Conservation (phyloP, 805 yeast genomes). For the Wilhelminamyces savonicus region DNA sequence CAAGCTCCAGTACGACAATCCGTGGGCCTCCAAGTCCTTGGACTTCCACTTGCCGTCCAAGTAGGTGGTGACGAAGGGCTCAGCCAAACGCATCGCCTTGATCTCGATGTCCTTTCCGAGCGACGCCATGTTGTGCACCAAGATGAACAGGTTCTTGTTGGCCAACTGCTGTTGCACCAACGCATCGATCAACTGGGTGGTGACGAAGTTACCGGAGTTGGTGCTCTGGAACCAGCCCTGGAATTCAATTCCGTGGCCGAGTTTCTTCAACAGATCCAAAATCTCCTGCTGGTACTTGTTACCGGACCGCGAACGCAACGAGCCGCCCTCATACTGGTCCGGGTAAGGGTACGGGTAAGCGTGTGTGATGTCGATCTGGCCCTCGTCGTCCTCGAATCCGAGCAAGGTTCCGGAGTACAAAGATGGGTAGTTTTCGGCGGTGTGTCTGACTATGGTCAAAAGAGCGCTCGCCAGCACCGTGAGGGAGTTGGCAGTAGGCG, state of each 20-base stretch:
- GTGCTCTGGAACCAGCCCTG: conserved; percentile 81
- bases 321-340: conserved; percentile 58
- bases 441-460: conserved; percentile 60
- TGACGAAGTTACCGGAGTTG: conserved; percentile 62
- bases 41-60: conserved; percentile 59
- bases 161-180: conserved; percentile 58
- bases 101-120: conserved; percentile 59
- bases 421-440: conserved; percentile 56
- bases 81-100: conserved; percentile 64
- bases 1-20: conserved; percentile 57
- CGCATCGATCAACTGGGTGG: conserved; percentile 60
- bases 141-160: conserved; percentile 49
- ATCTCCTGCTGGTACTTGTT: conserved; percentile 63
- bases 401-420: conserved; percentile 65
- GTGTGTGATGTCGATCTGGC: conserved; percentile 47
- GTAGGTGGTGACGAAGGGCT: conserved; percentile 50
- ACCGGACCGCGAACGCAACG: conserved; percentile 57
- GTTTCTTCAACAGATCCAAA: conserved; percentile 52
- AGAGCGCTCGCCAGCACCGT: conserved; percentile 46
- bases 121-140: conserved; percentile 67
- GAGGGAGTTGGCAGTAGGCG: conserved; percentile 34
- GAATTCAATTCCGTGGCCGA: conserved; percentile 62
- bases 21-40: conserved; percentile 53
- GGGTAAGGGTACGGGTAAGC: conserved; percentile 64
- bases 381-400: conserved; percentile 61